A percentile compares a stretch with the other conserved stretches of the same genome.
Evolutionary conservation across 192 early-diverging fungal species (phyloP).

Genomic region (Piromyces finnis): DNA sequence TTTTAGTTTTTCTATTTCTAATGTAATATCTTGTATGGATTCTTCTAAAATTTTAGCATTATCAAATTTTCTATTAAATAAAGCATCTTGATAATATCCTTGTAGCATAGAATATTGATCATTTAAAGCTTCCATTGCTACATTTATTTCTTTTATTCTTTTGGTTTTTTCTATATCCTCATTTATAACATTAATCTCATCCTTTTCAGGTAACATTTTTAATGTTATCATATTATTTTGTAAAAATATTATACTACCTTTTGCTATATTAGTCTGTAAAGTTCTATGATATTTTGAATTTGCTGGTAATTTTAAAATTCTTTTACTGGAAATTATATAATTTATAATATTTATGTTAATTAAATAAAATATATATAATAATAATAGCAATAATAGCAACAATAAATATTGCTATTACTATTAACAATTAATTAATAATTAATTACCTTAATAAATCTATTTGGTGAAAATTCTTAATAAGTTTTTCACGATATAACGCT

Average conservation of each 20-base stretch:
- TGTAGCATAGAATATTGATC: not conserved
- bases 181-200: not conserved
- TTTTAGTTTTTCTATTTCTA: not conserved
- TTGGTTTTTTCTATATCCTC: not conserved
- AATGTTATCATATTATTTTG: not conserved
- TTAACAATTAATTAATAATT: too few species aligned
- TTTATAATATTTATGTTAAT: too few species aligned
- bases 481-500: not conserved
- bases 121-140: not conserved
- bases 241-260: not conserved
- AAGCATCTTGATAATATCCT: not conserved
- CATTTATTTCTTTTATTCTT: not conserved
- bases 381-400: not conserved
- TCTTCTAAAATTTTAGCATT: not conserved
- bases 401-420: too few species aligned
- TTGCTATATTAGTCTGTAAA: not conserved
- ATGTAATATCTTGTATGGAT: not conserved
- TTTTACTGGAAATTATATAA: too few species aligned
- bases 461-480: not conserved
- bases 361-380: not conserved
- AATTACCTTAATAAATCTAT: not conserved
- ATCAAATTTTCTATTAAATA: not conserved
- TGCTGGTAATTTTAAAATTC: not conserved
- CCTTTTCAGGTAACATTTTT: not conserved
- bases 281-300: not conserved